These are phyloP conservation scores for Schwanniomyces vanrijiae DNA, from an alignment of 805 yeast genomes.

Conservation along the genomic window DNA sequence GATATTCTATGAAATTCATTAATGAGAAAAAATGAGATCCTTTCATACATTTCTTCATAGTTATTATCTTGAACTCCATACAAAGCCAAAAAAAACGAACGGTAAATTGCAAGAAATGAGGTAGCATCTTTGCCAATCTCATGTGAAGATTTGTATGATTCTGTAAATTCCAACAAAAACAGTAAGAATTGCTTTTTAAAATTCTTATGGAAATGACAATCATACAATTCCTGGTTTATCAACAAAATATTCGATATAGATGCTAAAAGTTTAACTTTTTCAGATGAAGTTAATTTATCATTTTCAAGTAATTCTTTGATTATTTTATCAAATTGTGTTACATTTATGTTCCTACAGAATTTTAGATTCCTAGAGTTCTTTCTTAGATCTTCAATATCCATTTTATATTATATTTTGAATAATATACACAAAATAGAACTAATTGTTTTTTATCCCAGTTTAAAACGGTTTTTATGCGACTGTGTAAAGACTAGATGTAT, in stretches of 20 bases:
- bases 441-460: too few species aligned
- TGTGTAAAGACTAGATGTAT: too few species aligned
- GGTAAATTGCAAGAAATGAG: slow-evolving; percentile 19
- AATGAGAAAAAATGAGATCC: slow-evolving; percentile 11
- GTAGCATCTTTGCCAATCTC: slow-evolving; percentile 6
- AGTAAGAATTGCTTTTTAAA: slow-evolving; percentile 13
- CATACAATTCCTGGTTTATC: slow-evolving; percentile 21
- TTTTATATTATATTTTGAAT: not conserved
- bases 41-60: slow-evolving; percentile 5
- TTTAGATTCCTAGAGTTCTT: slow-evolving; percentile 9
- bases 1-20: slow-evolving; percentile 15
- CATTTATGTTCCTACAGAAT: slow-evolving; percentile 18
- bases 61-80: slow-evolving; percentile 18
- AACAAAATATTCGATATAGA: slow-evolving; percentile 25
- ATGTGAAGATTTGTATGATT: not conserved
- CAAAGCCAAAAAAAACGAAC: slow-evolving; percentile 23
- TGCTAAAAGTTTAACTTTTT: slow-evolving; percentile 15
- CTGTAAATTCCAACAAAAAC: slow-evolving; percentile 5
- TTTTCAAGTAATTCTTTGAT: not conserved
- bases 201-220: slow-evolving; percentile 15
- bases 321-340: slow-evolving; percentile 69
- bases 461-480: too few species aligned
- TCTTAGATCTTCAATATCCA: slow-evolving; percentile 10
- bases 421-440: not conserved
- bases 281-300: not conserved